Evolutionary conservation across 2,329 filamentous ascomycete species (phyloP).

Genomic region (Madurella mycetomatis): DNA sequence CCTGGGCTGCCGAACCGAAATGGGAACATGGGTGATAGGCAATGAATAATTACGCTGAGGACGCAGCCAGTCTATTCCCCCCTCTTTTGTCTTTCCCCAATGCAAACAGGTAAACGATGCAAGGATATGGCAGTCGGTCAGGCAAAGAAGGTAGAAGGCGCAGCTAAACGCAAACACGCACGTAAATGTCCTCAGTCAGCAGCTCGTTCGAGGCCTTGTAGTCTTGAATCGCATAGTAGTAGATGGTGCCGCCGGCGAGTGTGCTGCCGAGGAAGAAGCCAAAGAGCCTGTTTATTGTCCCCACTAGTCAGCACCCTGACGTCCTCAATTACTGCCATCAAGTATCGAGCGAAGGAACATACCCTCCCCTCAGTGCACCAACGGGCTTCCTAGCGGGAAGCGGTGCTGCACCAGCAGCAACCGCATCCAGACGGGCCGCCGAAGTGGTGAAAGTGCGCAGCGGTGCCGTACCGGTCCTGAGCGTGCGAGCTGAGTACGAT

Average conservation of each 20-base stretch:
- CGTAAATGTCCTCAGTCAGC: conserved; percentile 91
- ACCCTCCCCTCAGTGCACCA: conserved; percentile 60
- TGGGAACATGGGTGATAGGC: neutral
- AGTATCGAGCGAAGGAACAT: conserved; percentile 28
- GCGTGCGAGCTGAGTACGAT: conserved; percentile 33
- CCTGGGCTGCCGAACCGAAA: neutral
- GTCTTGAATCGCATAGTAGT: conserved; percentile 89
- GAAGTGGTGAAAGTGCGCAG: conserved; percentile 49
- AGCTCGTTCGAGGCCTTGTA: conserved; percentile 93
- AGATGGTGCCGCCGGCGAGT: conserved; percentile 73
- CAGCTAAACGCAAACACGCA: conserved; percentile 54
- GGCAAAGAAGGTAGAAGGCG: conserved; percentile 21
- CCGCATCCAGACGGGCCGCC: conserved; percentile 39
- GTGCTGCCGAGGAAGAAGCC: conserved; percentile 86
- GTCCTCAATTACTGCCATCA: neutral
- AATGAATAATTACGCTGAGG: conserved; percentile 17
- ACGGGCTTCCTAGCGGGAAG: conserved; percentile 55
- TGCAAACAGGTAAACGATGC: neutral
- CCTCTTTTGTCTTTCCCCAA: neutral
- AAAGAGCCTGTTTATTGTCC: conserved; percentile 59
- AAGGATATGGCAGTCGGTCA: neutral
- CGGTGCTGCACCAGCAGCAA: conserved; percentile 28
- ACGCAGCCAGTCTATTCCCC: neutral
- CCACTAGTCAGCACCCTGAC: conserved; percentile 2
- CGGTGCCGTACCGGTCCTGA: conserved; percentile 30